These are phyloP conservation scores for Diaporthe longicolla DNA, from an alignment of 2,329 filamentous ascomycete species.

Conservation along the genomic window DNA sequence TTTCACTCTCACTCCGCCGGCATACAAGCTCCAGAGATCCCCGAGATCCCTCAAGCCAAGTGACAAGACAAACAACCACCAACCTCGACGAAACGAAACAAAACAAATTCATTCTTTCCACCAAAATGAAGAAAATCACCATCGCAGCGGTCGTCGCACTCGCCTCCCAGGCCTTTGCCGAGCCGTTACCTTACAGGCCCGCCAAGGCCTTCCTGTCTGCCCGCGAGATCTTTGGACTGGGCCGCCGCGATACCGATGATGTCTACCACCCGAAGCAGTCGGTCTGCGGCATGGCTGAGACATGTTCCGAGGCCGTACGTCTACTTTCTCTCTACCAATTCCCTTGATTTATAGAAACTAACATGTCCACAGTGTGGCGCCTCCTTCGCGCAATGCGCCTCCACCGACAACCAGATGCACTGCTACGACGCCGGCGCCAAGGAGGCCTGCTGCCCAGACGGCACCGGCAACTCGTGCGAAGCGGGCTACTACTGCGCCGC, in stretches of 20 bases:
- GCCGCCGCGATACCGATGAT: slow-evolving; percentile 58
- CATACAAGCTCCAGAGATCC: background rate
- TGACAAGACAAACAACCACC: background rate
- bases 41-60: slow-evolving; percentile 10
- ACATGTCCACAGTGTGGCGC: slow-evolving; percentile 58
- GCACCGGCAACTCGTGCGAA: slow-evolving; percentile 72
- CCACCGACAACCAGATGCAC: slow-evolving; percentile 64
- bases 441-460: slow-evolving; percentile 71
- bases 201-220: slow-evolving; percentile 53
- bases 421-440: slow-evolving; percentile 68
- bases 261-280: slow-evolving; percentile 65
- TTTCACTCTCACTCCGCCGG: background rate
- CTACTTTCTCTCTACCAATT: background rate
- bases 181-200: slow-evolving; percentile 54
- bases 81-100: background rate
- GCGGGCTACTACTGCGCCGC: slow-evolving; percentile 74
- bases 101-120: slow-evolving; percentile 42
- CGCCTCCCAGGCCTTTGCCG: slow-evolving; percentile 51
- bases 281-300: slow-evolving; percentile 63
- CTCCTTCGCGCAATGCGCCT: slow-evolving; percentile 64
- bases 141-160: slow-evolving; percentile 61
- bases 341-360: background rate
- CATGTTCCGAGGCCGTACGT: slow-evolving; percentile 63
- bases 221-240: slow-evolving; percentile 57
- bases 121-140: slow-evolving; percentile 51